phyloP scores from a whole-genome alignment of 2,329 filamentous ascomycete genomes.

The Tothia fuscella region DNA sequence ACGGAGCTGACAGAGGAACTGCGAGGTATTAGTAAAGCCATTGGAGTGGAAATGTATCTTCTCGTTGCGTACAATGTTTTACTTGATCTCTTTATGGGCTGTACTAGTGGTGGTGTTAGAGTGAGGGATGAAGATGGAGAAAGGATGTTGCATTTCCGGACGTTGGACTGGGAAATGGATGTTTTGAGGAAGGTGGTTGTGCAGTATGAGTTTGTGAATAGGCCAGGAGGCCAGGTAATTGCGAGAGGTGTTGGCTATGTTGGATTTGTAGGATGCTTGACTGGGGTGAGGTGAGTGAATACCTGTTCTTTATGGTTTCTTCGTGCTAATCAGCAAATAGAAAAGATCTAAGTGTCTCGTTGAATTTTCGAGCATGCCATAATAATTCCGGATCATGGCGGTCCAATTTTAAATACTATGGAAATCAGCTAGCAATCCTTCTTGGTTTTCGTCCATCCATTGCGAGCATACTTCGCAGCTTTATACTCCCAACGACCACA shows the following conservation, averaged over 20 bases:
- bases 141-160: slow-evolving; percentile 44
- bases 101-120: slow-evolving; percentile 44
- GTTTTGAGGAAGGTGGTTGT: slow-evolving; percentile 29
- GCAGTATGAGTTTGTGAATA: slow-evolving; percentile 28
- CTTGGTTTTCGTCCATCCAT: slow-evolving; percentile 43
- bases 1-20: slow-evolving; percentile 50
- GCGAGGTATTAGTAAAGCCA: slow-evolving; percentile 41
- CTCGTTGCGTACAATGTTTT: slow-evolving; percentile 52
- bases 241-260: slow-evolving; percentile 39
- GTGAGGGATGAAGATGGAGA: slow-evolving; percentile 16
- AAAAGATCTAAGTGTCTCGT: slow-evolving; percentile 33
- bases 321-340: slow-evolving; percentile 16
- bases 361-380: slow-evolving; percentile 41
- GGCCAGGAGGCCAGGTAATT: slow-evolving; percentile 25
- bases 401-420: slow-evolving; percentile 31
- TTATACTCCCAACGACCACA: slow-evolving; percentile 23
- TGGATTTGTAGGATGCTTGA: slow-evolving; percentile 40
- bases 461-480: slow-evolving; percentile 37
- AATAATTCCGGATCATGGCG: slow-evolving; percentile 24
- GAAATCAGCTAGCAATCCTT: slow-evolving; percentile 41
- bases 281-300: slow-evolving; percentile 32
- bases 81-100: slow-evolving; percentile 52
- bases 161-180: slow-evolving; percentile 37
- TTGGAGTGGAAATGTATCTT: slow-evolving; percentile 44
- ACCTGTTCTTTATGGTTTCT: neutral